Evolutionary conservation across 2,329 filamentous ascomycete species (phyloP).

Genomic region (Fusarium coicis): DNA sequence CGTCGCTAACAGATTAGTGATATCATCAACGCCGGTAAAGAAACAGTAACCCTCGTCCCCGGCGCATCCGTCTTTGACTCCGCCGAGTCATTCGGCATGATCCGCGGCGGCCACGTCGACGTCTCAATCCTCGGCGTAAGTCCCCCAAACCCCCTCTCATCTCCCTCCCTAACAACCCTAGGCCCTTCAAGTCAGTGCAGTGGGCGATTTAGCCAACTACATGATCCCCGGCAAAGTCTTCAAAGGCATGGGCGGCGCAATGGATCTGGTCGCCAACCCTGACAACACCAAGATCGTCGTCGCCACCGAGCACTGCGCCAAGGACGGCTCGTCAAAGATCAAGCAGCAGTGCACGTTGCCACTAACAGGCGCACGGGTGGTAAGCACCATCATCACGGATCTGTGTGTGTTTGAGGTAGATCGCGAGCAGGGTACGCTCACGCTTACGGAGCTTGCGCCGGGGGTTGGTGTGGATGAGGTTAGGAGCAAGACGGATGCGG

Average conservation of each 20-base stretch:
- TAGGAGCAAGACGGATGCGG: constrained; percentile 74
- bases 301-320: constrained; percentile 75
- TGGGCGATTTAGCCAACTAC: constrained; percentile 86
- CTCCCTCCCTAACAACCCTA: constrained; percentile 24
- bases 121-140: constrained; percentile 80
- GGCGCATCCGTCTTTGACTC: constrained; percentile 83
- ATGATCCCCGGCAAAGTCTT: constrained; percentile 90
- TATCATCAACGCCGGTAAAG: constrained; percentile 88
- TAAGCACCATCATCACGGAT: constrained; percentile 79
- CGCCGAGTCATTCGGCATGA: constrained; percentile 88
- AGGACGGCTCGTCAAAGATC: constrained; percentile 74
- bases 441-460: constrained; percentile 76
- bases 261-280: constrained; percentile 78
- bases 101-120: constrained; percentile 84
- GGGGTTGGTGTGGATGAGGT: constrained; percentile 76
- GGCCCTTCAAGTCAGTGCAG: constrained; percentile 81
- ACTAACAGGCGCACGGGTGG: constrained; percentile 72
- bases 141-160: background rate
- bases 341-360: constrained; percentile 72
- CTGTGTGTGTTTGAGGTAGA: constrained; percentile 80
- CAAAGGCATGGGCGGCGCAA: constrained; percentile 87
- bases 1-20: constrained; percentile 57
- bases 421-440: constrained; percentile 68
- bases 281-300: constrained; percentile 78
- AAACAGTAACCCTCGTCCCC: constrained; percentile 82